Percentiles rank a stretch among this genome's conserved stretches.
Conservation (phyloP, 2,329 filamentous ascomycete genomes). For the Leptographium flavum region DNA sequence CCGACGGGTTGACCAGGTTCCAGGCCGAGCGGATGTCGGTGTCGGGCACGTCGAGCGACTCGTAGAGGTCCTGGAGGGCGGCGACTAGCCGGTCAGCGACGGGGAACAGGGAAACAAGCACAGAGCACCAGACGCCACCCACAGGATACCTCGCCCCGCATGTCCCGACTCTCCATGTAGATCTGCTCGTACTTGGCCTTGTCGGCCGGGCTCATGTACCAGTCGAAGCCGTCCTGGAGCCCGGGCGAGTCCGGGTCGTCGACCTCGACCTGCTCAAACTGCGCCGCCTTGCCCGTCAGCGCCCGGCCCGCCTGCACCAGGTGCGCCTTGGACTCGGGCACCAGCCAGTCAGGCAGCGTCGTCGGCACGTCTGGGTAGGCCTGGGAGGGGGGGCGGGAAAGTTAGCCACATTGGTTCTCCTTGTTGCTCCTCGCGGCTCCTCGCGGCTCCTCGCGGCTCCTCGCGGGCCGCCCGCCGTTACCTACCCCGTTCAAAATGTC, state of each 20-base stretch:
- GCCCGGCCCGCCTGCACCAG: conserved; percentile 73
- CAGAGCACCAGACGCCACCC: conserved; percentile 18
- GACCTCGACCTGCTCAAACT: conserved; percentile 66
- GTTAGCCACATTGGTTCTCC: neutral
- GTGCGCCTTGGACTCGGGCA: conserved; percentile 88
- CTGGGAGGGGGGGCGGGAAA: conserved; percentile 24
- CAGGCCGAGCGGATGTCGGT: conserved; percentile 81
- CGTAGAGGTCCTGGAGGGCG: conserved; percentile 71
- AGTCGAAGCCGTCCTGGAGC: conserved; percentile 93
- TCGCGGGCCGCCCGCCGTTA: neutral
- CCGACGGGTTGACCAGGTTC: conserved; percentile 94
- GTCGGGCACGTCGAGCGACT: conserved; percentile 58
- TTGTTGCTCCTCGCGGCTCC: no score
- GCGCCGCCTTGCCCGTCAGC: conserved; percentile 61
- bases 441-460: no score
- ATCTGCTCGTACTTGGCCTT: conserved; percentile 95
- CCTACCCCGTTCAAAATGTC: conserved; percentile 86
- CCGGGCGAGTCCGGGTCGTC: conserved; percentile 63
- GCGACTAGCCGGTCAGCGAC: conserved; percentile 38
- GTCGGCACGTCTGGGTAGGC: conserved; percentile 83
- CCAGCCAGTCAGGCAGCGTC: conserved; percentile 83
- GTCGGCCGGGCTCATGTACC: conserved; percentile 93
- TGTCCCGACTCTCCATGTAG: conserved; percentile 81
- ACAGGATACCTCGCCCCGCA: conserved; percentile 73
- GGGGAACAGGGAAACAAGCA: neutral